Evolutionary conservation across 106 monocot species (phyloP), one percentile per base, ranked within the genome.

Genomic region (Platanthera guangdongensis): DNA sequence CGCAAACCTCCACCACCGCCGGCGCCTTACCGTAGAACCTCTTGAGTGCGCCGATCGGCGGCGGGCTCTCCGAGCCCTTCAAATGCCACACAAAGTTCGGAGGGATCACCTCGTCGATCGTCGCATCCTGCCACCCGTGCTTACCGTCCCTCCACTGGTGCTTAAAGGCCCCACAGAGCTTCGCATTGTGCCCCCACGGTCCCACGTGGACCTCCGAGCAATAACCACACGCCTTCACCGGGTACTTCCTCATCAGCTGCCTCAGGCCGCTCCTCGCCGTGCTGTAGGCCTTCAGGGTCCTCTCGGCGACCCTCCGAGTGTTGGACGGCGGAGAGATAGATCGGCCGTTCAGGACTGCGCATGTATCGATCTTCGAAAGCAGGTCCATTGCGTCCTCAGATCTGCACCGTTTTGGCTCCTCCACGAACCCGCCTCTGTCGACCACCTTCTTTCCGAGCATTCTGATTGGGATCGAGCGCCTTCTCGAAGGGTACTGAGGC

Each of bases 81-180:
- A 91, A 74, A 79, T 97, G 93, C 91, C 91, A 97, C 7, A 94
- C 94, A 68, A 84, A 96, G 64, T 97, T 97, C 9, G 84, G 91
- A 0, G 89, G 93, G 45, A 97, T 75, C 30, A 91, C 91, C 81
- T 97, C 97, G 30, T 97, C 86, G n/a, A 81, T 9, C 5, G 80
- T 85, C 3, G 97, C 91, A 77, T 94, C 91, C 82, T 94, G 91
- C 97, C 97, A 97, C 52, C 91, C 94, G 70, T 97, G 97, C 75
- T 94, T 94, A 19, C 94, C 91, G 6, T 97, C 94, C 57, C 97
- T 78, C 94, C 97, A 94, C 60, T 97, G 94, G 78, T 97, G 97
- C 82, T 97, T 97, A 84, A 94, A 97, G 18, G 84, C 94, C 28
- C 97, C 94, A 46, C 97, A 97, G 5, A 91, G 88, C 79, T 94